Base-by-base conservation (phyloP, 2,329 filamentous ascomycete genomes). In the Dissoconium aciculare region DNA sequence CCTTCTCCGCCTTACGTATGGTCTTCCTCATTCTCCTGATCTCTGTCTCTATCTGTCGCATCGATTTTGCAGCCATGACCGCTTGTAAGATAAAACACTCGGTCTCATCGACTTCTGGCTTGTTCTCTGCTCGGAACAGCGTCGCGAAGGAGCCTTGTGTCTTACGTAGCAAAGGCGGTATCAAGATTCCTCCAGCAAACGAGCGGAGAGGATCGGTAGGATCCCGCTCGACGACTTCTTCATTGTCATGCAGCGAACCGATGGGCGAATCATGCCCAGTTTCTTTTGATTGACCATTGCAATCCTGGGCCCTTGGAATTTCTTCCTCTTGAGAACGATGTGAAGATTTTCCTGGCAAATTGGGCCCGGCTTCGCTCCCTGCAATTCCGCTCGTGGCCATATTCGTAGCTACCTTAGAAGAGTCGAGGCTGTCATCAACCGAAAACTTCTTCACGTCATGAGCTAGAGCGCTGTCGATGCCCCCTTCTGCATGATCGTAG, bases 21-120 rank as follows among this genome's bases (percentile, higher is more conserved):
- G 52, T 49, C 44, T 69, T 69, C 41, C 63, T 55, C 29, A 58
- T 32, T 34, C 76, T 60, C 21, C 76, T 63, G 32, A 87, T 72
- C 41, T 78, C 68, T 30, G 75, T 71, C 57, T 84, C 78, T 4
- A 80, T 50, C n/a, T 56, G 55, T 10, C 62, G 60, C 67, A 87
- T 72, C 44, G 71, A 64, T 15, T 62, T 61, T 19, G 64, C 60
- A n/a, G 79, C 52, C 1, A 63, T 65, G 5, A 64, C 64, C 5
- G 83, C 56, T 23, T 55, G 55, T 1, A 72, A 66, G 2, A 84
- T 53, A 3, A 75, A 51, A 0, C 63, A 53, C 32, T 73, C 66
- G 5, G 72, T 66, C 3, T 35, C 15, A 3, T 82, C 62, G 0
- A 64, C 63, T 21, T n/a, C n/a, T n/a, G n/a, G n/a, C n/a, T n/a